Conservation (phyloP, 2,329 filamentous ascomycete species). For the Exserohilum turcica region DNA sequence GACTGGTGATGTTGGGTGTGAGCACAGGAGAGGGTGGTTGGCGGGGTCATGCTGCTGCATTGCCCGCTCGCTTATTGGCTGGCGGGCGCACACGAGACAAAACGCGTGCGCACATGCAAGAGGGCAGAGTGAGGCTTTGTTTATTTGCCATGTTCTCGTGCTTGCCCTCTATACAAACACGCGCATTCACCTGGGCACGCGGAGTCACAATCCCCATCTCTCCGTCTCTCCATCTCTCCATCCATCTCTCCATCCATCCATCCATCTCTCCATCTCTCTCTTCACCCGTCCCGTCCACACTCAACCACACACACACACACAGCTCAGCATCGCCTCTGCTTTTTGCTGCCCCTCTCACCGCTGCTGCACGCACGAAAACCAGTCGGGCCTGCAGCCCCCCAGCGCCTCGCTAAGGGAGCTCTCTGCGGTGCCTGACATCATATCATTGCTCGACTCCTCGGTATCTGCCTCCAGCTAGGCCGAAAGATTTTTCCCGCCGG, state of each 20-base stretch:
- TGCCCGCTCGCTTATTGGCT: constrained; percentile 24
- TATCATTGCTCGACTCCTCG: constrained; percentile 35
- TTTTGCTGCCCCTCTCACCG: constrained; percentile 8
- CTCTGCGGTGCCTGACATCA: constrained; percentile 37
- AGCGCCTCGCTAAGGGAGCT: constrained; percentile 20
- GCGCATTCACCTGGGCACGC: background rate
- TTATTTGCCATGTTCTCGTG: constrained; percentile 8
- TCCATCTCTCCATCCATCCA: background rate
- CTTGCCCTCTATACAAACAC: too few species aligned
- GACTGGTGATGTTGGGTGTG: constrained; percentile 7
- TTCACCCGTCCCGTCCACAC: too few species aligned
- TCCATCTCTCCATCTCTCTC: background rate
- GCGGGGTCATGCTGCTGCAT: constrained; percentile 19
- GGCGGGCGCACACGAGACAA: constrained; percentile 24
- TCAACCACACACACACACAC: background rate
- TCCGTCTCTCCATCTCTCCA: background rate
- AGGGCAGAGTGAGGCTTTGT: constrained; percentile 11
- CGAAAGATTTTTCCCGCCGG: constrained; percentile 19
- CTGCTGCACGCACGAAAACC: constrained; percentile 5
- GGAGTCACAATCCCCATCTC: background rate
- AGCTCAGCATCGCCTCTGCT: background rate
- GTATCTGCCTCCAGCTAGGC: constrained; percentile 25
- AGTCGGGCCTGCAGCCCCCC: constrained; percentile 11
- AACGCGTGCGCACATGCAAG: constrained; percentile 30
- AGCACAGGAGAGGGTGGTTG: background rate